phyloP scores from a whole-genome alignment of 2,329 filamentous ascomycete genomes.

The Colletotrichum sp. region DNA sequence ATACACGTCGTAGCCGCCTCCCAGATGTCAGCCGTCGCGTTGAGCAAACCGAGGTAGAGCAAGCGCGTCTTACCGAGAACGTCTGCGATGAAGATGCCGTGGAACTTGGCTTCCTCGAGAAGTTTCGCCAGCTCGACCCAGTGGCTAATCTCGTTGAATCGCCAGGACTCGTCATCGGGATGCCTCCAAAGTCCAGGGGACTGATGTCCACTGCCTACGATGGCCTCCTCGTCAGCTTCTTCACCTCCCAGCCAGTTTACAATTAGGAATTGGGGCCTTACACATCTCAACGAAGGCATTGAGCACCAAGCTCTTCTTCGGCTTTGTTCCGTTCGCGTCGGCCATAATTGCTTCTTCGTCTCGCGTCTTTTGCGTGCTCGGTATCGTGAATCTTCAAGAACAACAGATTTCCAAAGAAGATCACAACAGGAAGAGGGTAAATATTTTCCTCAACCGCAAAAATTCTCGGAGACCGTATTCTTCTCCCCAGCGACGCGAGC shows the following conservation, averaged over 20 bases:
- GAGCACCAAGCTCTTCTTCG: slow-evolving; percentile 45
- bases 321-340: slow-evolving; percentile 2
- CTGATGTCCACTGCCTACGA: slow-evolving; percentile 46
- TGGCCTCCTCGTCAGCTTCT: background rate
- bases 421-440: background rate
- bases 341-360: background rate
- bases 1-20: slow-evolving; percentile 73
- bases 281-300: slow-evolving; percentile 49
- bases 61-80: slow-evolving; percentile 52
- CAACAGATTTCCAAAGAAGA: too few relatives aligned
- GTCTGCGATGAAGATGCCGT: slow-evolving; percentile 72
- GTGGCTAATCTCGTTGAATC: slow-evolving; percentile 65
- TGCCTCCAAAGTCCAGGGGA: slow-evolving; percentile 61
- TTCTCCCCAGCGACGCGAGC: background rate
- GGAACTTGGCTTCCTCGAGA: slow-evolving; percentile 66
- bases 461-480: background rate
- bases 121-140: slow-evolving; percentile 66
- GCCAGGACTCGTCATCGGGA: slow-evolving; percentile 65
- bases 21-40: background rate
- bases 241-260: background rate
- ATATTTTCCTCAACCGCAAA: background rate
- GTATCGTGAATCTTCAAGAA: background rate
- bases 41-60: background rate
- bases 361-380: background rate
- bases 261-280: slow-evolving; percentile 15